Percentiles rank a stretch among this genome's conserved stretches.
phyloP scores from a whole-genome alignment of 2,329 filamentous ascomycete genomes.

The Fusarium longipes region DNA sequence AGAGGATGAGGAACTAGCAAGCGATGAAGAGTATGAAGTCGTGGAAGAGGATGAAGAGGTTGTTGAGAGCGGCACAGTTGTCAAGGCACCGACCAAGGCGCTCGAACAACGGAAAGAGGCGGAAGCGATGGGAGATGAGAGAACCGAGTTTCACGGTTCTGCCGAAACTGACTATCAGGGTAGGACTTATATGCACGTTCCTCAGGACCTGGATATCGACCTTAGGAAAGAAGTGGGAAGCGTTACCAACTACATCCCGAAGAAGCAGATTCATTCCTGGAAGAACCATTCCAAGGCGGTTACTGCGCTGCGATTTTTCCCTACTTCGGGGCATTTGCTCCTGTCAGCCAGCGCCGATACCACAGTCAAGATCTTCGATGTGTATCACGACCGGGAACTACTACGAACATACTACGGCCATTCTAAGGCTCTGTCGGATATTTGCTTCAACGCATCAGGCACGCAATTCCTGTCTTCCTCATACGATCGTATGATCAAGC shows the following conservation, averaged over 20 bases:
- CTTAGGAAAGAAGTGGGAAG: conserved; percentile 83
- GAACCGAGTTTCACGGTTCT: conserved; percentile 85
- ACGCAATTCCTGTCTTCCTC: conserved; percentile 89
- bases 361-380: conserved; percentile 94
- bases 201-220: conserved; percentile 88
- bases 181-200: conserved; percentile 96
- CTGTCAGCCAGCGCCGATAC: conserved; percentile 90
- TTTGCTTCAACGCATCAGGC: conserved; percentile 85
- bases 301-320: conserved; percentile 91
- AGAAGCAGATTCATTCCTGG: conserved; percentile 93
- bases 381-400: conserved; percentile 89
- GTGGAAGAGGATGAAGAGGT: conserved; percentile 78
- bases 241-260: conserved; percentile 90
- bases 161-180: conserved; percentile 93
- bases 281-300: conserved; percentile 86
- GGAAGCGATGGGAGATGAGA: conserved; percentile 76
- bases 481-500: conserved; percentile 95
- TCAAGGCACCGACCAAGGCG: conserved; percentile 66
- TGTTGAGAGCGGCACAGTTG: conserved; percentile 71
- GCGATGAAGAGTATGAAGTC: conserved; percentile 82
- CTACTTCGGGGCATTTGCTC: conserved; percentile 85
- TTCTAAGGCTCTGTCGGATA: conserved; percentile 87
- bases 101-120: conserved; percentile 67
- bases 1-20: conserved; percentile 79
- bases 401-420: conserved; percentile 93